Evolutionary conservation across 2,329 filamentous ascomycete species (phyloP).

Genomic region (Tolypocladium ophioglossoides): DNA sequence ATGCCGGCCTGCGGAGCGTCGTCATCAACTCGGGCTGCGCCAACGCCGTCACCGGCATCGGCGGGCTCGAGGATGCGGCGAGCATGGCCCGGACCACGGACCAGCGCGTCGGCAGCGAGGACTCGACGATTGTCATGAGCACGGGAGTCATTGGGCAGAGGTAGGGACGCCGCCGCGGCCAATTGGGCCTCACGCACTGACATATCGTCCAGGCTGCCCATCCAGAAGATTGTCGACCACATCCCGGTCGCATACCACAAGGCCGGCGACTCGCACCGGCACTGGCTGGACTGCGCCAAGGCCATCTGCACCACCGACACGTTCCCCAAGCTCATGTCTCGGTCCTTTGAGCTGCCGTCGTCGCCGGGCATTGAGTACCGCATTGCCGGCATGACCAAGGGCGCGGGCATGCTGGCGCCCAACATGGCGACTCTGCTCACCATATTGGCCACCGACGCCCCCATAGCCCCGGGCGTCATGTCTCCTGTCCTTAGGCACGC

Average conservation of each 20-base stretch:
- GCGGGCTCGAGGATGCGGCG: conserved; percentile 78
- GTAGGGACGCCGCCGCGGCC: conserved; percentile 25
- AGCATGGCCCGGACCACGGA: conserved; percentile 77
- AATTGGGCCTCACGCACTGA: conserved; percentile 2
- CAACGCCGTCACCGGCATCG: conserved; percentile 90
- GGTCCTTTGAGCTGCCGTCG: conserved; percentile 73
- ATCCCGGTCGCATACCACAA: conserved; percentile 67
- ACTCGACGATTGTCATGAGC: conserved; percentile 86
- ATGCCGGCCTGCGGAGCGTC: conserved; percentile 65
- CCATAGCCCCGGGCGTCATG: conserved; percentile 59
- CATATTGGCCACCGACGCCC: conserved; percentile 84
- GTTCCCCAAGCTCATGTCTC: conserved; percentile 89
- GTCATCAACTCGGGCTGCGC: conserved; percentile 94
- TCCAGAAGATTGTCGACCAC: conserved; percentile 75
- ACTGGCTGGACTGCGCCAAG: conserved; percentile 78
- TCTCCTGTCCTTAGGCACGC: conserved; percentile 61
- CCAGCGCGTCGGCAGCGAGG: conserved; percentile 37
- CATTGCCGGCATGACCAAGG: conserved; percentile 93
- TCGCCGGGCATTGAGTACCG: conserved; percentile 65
- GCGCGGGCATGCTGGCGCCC: conserved; percentile 97
- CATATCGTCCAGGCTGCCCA: conserved; percentile 54
- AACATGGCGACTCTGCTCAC: conserved; percentile 97
- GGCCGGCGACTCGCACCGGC: conserved; percentile 64
- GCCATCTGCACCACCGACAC: conserved; percentile 98
- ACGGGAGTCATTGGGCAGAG: conserved; percentile 95